Evolutionary conservation across 345 rosid species (phyloP).

Genomic region (Alliaria petiolata): DNA sequence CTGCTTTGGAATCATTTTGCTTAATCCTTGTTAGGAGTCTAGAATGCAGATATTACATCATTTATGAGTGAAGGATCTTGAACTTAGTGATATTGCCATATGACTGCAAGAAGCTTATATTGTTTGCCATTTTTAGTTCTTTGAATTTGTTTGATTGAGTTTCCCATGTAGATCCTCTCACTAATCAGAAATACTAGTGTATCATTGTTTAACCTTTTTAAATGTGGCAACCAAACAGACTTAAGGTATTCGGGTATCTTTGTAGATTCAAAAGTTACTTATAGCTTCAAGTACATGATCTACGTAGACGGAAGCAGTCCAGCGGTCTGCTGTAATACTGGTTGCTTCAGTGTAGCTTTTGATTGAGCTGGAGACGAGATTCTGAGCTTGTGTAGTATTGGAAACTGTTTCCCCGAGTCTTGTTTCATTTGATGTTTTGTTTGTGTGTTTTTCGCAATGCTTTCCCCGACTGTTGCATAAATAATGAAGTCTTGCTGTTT

Average conservation of each 20-base stretch:
- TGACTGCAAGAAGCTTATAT: neutral
- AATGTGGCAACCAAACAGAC: neutral
- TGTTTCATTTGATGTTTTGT: neutral
- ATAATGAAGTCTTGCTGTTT: neutral
- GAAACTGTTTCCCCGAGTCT: neutral
- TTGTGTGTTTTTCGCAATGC: neutral
- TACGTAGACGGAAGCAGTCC: neutral
- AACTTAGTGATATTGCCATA: neutral
- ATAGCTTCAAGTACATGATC: neutral
- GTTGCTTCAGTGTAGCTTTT: neutral
- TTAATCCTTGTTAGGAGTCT: neutral
- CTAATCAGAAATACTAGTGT: neutral
- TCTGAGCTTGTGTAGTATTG: neutral
- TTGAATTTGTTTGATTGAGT: neutral
- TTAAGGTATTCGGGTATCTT: neutral
- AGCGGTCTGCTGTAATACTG: neutral
- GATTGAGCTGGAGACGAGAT: neutral
- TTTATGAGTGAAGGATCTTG: neutral
- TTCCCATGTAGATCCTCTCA: neutral
- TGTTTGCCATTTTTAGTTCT: neutral
- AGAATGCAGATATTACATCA: neutral
- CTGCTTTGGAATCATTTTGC: too few species aligned
- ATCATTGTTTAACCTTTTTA: neutral
- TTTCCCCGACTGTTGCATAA: too few species aligned
- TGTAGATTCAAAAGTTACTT: neutral